phyloP scores from a whole-genome alignment of 2,329 filamentous ascomycete genomes.

The Calonectria honghensis region DNA sequence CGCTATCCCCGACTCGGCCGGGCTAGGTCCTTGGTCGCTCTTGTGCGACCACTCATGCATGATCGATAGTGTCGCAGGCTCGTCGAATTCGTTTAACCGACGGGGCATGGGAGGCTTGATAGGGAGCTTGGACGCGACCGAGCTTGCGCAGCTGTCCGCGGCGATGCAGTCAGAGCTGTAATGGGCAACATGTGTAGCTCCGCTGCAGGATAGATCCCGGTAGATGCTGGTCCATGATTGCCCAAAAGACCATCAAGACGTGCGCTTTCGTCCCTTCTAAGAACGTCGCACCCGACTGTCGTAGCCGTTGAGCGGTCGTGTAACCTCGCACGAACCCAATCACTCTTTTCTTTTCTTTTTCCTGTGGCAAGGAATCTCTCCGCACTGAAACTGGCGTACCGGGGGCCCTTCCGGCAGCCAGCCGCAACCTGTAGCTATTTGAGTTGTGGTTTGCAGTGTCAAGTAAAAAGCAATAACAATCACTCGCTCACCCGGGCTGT shows the following conservation, averaged over 20 bases:
- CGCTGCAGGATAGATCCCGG: conserved; percentile 31
- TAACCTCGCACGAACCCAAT: conserved; percentile 43
- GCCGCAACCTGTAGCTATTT: neutral
- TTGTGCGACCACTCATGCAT: conserved; percentile 49
- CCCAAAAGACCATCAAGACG: conserved; percentile 28
- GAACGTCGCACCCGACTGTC: conserved; percentile 25
- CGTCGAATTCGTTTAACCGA: conserved; percentile 39
- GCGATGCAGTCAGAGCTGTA: conserved; percentile 36
- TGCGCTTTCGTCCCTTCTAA: conserved; percentile 46
- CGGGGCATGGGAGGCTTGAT: conserved; percentile 40
- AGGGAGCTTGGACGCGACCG: conserved; percentile 45
- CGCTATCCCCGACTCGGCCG: conserved; percentile 50
- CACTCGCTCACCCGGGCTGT: conserved; percentile 25
- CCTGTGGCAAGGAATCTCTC: conserved; percentile 43
- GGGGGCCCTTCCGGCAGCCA: conserved; percentile 7
- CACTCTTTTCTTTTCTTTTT: conserved; percentile 4
- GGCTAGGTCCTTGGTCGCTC: conserved; percentile 45
- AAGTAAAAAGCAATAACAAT: conserved; percentile 28
- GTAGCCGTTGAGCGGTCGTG: conserved; percentile 36
- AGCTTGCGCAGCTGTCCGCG: conserved; percentile 51
- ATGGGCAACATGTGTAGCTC: conserved; percentile 11
- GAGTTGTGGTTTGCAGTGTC: neutral
- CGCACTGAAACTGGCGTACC: conserved; percentile 42
- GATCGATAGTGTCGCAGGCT: conserved; percentile 44
- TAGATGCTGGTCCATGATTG: conserved; percentile 26